Base-by-base conservation (phyloP, 2,329 filamentous ascomycete genomes). In the Verticillium longisporum region DNA sequence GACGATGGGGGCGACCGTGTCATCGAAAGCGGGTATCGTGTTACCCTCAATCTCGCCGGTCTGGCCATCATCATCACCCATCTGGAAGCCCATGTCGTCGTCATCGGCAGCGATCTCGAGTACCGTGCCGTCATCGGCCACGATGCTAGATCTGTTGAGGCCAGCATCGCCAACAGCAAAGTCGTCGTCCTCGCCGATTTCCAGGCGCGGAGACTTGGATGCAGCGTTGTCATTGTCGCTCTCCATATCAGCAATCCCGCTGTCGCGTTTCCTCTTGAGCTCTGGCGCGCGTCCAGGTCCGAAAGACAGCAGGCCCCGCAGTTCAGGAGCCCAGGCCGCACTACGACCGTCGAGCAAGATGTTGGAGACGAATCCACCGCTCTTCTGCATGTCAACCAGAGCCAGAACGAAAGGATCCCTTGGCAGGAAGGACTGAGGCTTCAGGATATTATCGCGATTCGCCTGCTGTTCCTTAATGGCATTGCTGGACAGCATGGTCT, bases 221-320 rank as follows among this genome's bases (percentile, higher is more conserved):
- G 61, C 61, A 33, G 59, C 58, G 33, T 80, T 82, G 36, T 81
- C 81, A 59, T 85, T 82, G 55, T 89, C 87, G 64, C 82, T 85
- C 26, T 89, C 90, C 65, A 95, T 83, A 69, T 94, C 92, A 55
- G 89, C 90, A 65, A 95, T 86, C 31, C 90, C 92, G 68, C 89
- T 92, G 70, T 97, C 92, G 33, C 95, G 88, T 82, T 99, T 99
- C 62, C 95, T 86, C 54, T 98, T 99, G 60, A 94, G 83, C 63
- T 96, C 92, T 61, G 87, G 89, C 53, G 88, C 83, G 61, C 87
- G 87, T 63, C 88, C 88, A 15, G 96, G 83, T 66, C 96, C 91
- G 53, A 97, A 80, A 1, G 92, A 96, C n/a, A 98, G 80, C 68
- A 99, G 86, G n/a, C 90, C 92, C 63, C 91, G 88, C 21, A 99